Evolutionary conservation across 2,329 filamentous ascomycete species (phyloP).

Genomic region (Dactylonectria estremocensis): DNA sequence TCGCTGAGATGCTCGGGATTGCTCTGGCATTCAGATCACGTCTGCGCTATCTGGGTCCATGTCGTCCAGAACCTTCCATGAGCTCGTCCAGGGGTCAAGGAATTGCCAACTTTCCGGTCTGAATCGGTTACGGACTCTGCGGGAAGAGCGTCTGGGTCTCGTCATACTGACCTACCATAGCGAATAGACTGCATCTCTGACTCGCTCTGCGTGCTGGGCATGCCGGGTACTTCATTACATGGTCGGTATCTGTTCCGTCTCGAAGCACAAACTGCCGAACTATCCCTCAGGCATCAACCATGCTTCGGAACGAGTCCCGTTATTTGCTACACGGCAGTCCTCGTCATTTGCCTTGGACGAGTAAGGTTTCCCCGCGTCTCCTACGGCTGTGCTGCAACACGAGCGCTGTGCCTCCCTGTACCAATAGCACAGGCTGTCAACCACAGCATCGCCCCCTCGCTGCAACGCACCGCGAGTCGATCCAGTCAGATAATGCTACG

Average conservation of each 20-base stretch:
- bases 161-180: conserved; percentile 8
- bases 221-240: background rate
- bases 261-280: conserved; percentile 22
- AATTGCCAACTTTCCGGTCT: conserved; percentile 8
- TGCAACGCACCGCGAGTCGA: conserved; percentile 34
- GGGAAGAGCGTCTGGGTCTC: conserved; percentile 1
- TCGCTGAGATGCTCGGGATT: conserved; percentile 28
- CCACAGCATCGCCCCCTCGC: conserved; percentile 35
- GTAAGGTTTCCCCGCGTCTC: conserved; percentile 18
- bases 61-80: conserved; percentile 26
- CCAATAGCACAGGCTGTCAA: conserved; percentile 45
- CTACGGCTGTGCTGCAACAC: background rate
- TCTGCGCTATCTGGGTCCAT: conserved; percentile 17
- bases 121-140: background rate
- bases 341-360: conserved; percentile 29
- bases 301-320: conserved; percentile 10
- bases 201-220: conserved; percentile 14
- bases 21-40: conserved; percentile 9
- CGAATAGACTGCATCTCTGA: conserved; percentile 13
- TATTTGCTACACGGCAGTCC: background rate
- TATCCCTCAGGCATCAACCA: conserved; percentile 16
- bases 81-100: conserved; percentile 9
- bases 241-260: conserved; percentile 18
- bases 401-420: conserved; percentile 24
- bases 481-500: conserved; percentile 18